Percentiles rank a stretch among this genome's conserved stretches.
phyloP scores from a whole-genome alignment of 805 yeast genomes.

The Kuraishia piskuri region DNA sequence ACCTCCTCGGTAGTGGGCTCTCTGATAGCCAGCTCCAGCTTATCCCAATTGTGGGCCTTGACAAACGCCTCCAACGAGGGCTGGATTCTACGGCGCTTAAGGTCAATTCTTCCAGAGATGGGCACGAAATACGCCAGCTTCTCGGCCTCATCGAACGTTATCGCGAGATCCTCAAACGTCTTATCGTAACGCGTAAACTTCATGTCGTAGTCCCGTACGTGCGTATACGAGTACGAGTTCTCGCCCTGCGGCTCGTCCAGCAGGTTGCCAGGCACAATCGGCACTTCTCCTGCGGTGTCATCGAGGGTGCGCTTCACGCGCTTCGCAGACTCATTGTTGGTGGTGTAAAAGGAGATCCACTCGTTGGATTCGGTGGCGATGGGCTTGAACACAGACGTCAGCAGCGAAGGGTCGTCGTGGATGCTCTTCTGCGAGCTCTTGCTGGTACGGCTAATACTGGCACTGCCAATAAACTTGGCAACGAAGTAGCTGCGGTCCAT shows the following conservation, averaged over 20 bases:
- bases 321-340: conserved; percentile 33
- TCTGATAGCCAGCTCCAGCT: conserved; percentile 52
- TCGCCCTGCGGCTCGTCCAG: conserved; percentile 9
- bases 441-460: conserved; percentile 33
- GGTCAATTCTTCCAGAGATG: conserved; percentile 63
- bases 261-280: conserved; percentile 13
- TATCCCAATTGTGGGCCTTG: conserved; percentile 50
- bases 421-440: conserved; percentile 21
- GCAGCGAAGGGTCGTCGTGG: conserved; percentile 26
- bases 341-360: conserved; percentile 66
- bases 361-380: conserved; percentile 61
- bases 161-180: conserved; percentile 53
- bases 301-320: conserved; percentile 32
- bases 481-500: conserved; percentile 69
- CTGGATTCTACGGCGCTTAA: conserved; percentile 78
- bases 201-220: conserved; percentile 76
- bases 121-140: conserved; percentile 70
- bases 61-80: conserved; percentile 46
- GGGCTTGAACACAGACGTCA: conserved; percentile 66
- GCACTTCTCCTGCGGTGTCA: conserved; percentile 35
- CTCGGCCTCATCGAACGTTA: conserved; percentile 49
- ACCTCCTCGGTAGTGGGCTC: conserved; percentile 69
- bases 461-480: conserved; percentile 54
- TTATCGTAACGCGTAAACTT: conserved; percentile 35
- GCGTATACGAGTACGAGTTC: conserved; percentile 33